Evolutionary conservation across 345 rosid genomes (phyloP), one percentile per base, ranked within the genome.

Genomic region (Nasturtium officinale): DNA sequence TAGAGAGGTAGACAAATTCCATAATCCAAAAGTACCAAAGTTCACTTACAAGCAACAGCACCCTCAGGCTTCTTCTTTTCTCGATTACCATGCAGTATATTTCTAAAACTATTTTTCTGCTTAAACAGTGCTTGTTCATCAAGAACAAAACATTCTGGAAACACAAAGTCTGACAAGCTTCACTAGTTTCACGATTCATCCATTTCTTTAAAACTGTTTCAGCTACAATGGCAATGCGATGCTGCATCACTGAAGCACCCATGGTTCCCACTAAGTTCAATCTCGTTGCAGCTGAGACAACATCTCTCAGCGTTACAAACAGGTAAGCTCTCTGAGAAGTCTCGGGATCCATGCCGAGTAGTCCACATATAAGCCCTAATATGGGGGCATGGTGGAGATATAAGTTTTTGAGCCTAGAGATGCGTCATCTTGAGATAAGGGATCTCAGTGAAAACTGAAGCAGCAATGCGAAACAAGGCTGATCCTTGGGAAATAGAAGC

Each of bases 101-200:
- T 26, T 69, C 7, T 13, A 42, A 42, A 42, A 23, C 47, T 15
- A 40, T 1, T 15, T 6, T 15, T 43, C 18, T 43, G 18, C 9
- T 43, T 43, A 42, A 15, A 7, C 7, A 5, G 7, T 1, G 46
- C 17, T 15, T 15, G 3, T 40, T 61, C 55, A 53, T 89, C 83
- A 92, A 42, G 95, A 90, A 74, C 89, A 87, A 73, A 92, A 90
- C 81, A 92, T 67, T 74, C 96, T 87, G 1, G 98, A 92, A 75
- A 88, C n/a, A n/a, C n/a, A n/a, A n/a, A n/a, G 96, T 89, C 69
- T 90, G 94, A 78, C 94, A 93, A 0, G 96, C 97, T 69, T 92
- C 96, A 46, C 86, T 83, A 23, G 88, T 87, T 0, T 73, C 63
- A 30, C 83, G 89, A 72, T 89, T 75, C 86, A 64, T 84, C 98